Evolutionary conservation across 192 early-diverging fungal species (phyloP), one percentile per base, ranked within the genome.

Genomic region (Globomyces pollinis-pini): DNA sequence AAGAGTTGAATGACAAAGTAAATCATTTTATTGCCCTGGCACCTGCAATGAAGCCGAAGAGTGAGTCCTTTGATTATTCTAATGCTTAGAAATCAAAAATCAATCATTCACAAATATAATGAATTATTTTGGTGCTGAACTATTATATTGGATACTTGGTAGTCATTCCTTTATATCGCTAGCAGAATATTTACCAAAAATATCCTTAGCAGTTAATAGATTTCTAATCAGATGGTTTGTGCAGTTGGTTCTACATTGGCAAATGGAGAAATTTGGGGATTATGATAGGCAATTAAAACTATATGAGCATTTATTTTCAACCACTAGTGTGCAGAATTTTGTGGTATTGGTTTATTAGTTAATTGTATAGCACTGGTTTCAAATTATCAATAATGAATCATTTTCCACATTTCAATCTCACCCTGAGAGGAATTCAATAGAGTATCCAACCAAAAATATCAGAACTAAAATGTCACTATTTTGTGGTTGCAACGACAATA

Each of bases 11-110:
- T 64, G 61, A 84, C 43, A 83, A 88, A 57, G 72, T 94, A 49
- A 82, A 79, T 41, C 69, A 85, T 6, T 90, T 94, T 59, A 83
- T 93, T 49, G 91, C 85, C 0, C 65, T 93, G 38, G 92, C 91
- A 2, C 92, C 91, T n/a, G 91, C 91, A 13, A 30, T 72, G 53
- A 64, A 60, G 42, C 64, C 69, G 29, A 69, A 56, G 3, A 23
- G 42, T 33, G 21, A 15, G 2, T 21, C n/a, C n/a, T n/a, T n/a
- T n/a, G n/a, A n/a, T 30, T 24, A 20, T 7, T 11, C n/a, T 47
- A 47, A 28, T 62, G 21, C 7, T 31, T 24, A 30, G 30, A 23
- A 35, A 18, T 11, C 33, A 1, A 51, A 1, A 51, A 29, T 39
- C 30, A 1, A n/a, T 26, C 13, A 31, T 35, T 3, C 12, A 23